A percentile compares a stretch with the other conserved stretches of the same genome.
Conservation (phyloP, 257 asterid genomes). For the Solanum infundibuliforme region DNA sequence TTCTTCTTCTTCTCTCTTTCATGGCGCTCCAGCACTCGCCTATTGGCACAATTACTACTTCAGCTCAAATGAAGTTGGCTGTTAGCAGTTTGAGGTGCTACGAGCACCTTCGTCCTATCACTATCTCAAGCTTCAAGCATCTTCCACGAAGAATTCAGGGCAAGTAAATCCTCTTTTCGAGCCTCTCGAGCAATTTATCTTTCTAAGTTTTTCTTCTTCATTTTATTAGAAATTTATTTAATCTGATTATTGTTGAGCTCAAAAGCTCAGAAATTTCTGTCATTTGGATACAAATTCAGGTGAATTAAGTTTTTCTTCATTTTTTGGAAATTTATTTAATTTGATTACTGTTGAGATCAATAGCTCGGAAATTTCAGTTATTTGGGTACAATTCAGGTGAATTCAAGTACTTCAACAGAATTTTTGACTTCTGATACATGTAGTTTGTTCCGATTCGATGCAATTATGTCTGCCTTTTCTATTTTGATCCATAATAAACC, state of each 20-base stretch:
- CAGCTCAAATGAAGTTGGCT: not conserved
- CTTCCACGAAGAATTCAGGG: conserved; percentile 15
- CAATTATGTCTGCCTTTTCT: not conserved
- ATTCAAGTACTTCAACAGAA: not conserved
- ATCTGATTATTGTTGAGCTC: not conserved
- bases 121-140: conserved; percentile 14
- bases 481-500: not conserved
- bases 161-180: not conserved
- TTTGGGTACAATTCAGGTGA: not conserved
- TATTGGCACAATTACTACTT: not conserved
- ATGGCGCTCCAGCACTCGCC: not conserved
- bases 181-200: not conserved
- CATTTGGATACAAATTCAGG: not conserved
- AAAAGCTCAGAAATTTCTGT: not conserved
- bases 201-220: not conserved
- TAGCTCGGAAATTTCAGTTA: not conserved
- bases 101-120: conserved; percentile 2
- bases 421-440: not conserved
- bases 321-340: not conserved
- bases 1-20: not conserved
- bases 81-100: conserved; percentile 12
- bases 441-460: not conserved
- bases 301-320: not conserved
- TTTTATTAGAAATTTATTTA: not conserved
- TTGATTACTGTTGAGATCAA: not conserved